phyloP scores from a whole-genome alignment of 2,329 filamentous ascomycete genomes.

The Xylaria sp. region DNA sequence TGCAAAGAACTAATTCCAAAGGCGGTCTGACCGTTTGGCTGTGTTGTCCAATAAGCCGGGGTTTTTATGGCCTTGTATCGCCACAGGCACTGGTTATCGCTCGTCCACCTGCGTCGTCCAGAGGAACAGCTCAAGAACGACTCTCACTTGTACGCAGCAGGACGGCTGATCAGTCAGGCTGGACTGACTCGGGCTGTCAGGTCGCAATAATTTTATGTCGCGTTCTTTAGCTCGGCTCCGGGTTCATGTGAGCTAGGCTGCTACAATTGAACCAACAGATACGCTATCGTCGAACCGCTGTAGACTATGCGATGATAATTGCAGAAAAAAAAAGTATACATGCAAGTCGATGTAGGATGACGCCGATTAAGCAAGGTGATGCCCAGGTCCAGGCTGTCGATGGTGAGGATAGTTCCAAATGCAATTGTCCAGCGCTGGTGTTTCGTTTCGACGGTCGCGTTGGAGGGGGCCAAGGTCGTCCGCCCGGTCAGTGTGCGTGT shows the following conservation, averaged over 20 bases:
- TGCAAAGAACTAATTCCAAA: slow-evolving; percentile 30
- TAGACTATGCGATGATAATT: slow-evolving; percentile 3
- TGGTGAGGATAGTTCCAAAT: slow-evolving; percentile 9
- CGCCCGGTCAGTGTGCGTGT: slow-evolving; percentile 22
- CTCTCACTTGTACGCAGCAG: background rate
- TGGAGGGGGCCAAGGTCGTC: slow-evolving; percentile 24
- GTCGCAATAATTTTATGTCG: slow-evolving; percentile 20
- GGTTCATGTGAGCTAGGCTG: background rate
- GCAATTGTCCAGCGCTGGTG: slow-evolving; percentile 24
- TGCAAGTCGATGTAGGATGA: slow-evolving; percentile 19
- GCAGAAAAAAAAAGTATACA: slow-evolving; percentile 17
- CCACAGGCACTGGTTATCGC: slow-evolving; percentile 24
- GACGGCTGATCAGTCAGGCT: background rate
- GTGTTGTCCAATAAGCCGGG: slow-evolving; percentile 33
- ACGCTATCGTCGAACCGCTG: slow-evolving; percentile 6
- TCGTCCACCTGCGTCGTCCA: slow-evolving; percentile 15
- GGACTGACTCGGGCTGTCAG: slow-evolving; percentile 12
- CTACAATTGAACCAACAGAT: slow-evolving; percentile 5
- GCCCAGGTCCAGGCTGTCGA: slow-evolving; percentile 10
- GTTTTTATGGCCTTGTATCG: slow-evolving; percentile 18
- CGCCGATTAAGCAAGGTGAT: slow-evolving; percentile 6
- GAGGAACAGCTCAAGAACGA: slow-evolving; percentile 19
- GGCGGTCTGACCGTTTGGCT: slow-evolving; percentile 35
- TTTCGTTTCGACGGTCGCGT: slow-evolving; percentile 31
- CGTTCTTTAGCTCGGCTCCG: slow-evolving; percentile 17